Base-by-base conservation (phyloP, 192 early-diverging fungal genomes). In the Backusella australiensis region DNA sequence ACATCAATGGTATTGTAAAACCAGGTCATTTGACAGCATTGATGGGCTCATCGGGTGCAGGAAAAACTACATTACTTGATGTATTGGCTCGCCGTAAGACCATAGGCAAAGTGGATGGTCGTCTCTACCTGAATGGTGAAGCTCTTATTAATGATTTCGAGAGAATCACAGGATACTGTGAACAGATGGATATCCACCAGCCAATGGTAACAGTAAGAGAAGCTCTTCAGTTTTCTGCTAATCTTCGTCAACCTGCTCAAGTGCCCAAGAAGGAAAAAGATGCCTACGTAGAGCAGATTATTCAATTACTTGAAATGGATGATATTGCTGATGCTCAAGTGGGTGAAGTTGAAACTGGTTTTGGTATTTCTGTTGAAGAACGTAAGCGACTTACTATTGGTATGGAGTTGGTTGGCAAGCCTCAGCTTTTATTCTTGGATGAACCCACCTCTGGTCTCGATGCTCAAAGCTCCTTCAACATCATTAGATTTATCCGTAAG, bases 371-470 rank as follows among this genome's bases (percentile, higher is more conserved):
- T 26, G 90, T 95, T 19, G 95, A 94, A 72, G 94, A 97, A 84
- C 93, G 93, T 79, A 92, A 95, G 76, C 90, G 95, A 23, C 84
- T 97, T 39, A 93, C 92, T 19, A 94, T 98, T 66, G 96, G 91
- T 39, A 86, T 94, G 41, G 94, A 97, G 78, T 84, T 97, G 39
- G 90, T 96, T 6, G 87, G 94, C 9, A 86, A 91, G 83, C 91
- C 92, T 19, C 87, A 90, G 73, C 79, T 93, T 29, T 85, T 97
- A 36, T 94, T 97, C 83, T 85, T 96, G 75, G 95, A 96, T 83
- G 96, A 93, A 80, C 96, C 96, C 23, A 96, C 94, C 1, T 94
- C 92, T 34, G 96, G 96, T n/a, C 81, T 93, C 8, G 91, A 93
- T 79, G 89, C 91, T 14, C 94, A 96, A 76, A 85, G 93, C 14